A percentile compares a stretch with the other conserved stretches of the same genome.
phyloP scores from a whole-genome alignment of 176 grass and related monocot species.

The Avena atlantica region DNA sequence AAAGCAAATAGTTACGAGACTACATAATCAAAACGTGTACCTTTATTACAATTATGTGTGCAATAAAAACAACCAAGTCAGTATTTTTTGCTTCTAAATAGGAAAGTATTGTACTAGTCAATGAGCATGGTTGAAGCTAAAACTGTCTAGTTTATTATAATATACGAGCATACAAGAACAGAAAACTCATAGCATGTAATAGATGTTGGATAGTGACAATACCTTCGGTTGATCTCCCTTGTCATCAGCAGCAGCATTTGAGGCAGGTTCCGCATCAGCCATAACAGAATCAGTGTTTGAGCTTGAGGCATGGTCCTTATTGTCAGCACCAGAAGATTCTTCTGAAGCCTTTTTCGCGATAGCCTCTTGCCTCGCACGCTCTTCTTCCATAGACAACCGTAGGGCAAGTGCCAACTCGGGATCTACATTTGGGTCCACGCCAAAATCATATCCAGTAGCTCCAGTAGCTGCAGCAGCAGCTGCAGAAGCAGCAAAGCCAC shows the following conservation, averaged over 20 bases:
- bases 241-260: constrained; percentile 54
- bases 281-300: constrained; percentile 66
- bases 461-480: constrained; percentile 88
- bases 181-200: neutral
- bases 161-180: neutral
- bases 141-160: neutral
- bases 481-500: constrained; percentile 93
- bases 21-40: neutral
- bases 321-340: constrained; percentile 61
- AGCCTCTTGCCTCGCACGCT: constrained; percentile 91
- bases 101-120: neutral
- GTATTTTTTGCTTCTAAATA: neutral
- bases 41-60: neutral
- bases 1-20: neutral
- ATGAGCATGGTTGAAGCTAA: neutral
- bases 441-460: constrained; percentile 92
- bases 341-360: constrained; percentile 77
- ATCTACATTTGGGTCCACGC: constrained; percentile 96
- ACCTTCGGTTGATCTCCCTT: constrained; percentile 65
- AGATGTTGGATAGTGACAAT: neutral
- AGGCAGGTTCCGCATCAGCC: constrained; percentile 57
- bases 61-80: constrained; percentile 23
- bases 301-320: constrained; percentile 57
- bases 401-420: constrained; percentile 92
- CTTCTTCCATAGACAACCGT: constrained; percentile 98